A percentile compares a stretch with the other conserved stretches of the same genome.
phyloP scores from a whole-genome alignment of 2,329 filamentous ascomycete genomes.

The Westerdykella aurantiaca region DNA sequence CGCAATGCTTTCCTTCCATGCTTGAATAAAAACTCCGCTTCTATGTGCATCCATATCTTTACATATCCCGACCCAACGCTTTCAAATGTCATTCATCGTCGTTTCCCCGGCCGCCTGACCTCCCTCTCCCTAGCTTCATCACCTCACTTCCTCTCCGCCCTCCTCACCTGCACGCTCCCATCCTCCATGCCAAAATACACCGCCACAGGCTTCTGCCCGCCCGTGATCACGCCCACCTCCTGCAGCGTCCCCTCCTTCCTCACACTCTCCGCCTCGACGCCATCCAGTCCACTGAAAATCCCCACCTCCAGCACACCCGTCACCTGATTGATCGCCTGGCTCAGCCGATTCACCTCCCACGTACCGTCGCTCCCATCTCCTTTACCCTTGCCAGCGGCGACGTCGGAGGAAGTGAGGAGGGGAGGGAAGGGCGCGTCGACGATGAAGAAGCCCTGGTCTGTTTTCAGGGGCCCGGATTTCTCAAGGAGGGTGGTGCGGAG shows the following conservation, averaged over 20 bases:
- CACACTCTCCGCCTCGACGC: constrained; percentile 57
- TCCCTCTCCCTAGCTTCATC: no score
- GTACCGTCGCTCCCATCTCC: constrained; percentile 57
- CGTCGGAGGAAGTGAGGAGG: constrained; percentile 59
- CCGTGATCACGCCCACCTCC: constrained; percentile 35
- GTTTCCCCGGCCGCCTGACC: no score
- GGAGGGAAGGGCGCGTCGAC: constrained; percentile 83
- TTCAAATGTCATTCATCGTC: no score
- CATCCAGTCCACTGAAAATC: constrained; percentile 78
- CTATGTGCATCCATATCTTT: no score
- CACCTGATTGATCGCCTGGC: constrained; percentile 69
- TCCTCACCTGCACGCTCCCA: constrained; percentile 40
- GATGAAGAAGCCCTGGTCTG: constrained; percentile 82
- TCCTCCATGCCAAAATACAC: constrained; percentile 90
- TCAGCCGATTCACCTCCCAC: constrained; percentile 76
- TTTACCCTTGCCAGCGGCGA: constrained; percentile 38
- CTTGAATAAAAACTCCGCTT: no score
- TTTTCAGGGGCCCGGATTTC: constrained; percentile 79
- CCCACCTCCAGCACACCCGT: constrained; percentile 89
- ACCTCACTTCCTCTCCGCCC: constrained; percentile 12
- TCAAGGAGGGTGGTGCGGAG: constrained; percentile 67
- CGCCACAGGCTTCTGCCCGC: constrained; percentile 81
- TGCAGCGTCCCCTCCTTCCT: constrained; percentile 39
- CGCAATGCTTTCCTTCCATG: no score
- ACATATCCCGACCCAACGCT: no score